phyloP scores from a whole-genome alignment of 441 rosid species.

The Breynia disticha region DNA sequence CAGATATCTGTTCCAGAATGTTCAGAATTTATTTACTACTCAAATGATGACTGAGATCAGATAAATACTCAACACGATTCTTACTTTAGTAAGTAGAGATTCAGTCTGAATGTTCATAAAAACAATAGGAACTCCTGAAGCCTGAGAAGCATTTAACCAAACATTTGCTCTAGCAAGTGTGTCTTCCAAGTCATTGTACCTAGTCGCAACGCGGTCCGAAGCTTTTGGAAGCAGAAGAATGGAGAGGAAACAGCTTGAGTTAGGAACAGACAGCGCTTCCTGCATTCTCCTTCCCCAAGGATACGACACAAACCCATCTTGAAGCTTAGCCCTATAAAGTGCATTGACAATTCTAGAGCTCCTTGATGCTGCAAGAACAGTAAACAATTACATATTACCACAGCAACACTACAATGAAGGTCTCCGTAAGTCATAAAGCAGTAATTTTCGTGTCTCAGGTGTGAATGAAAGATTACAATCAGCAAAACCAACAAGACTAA shows the following conservation, averaged over 20 bases:
- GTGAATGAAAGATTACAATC: no score
- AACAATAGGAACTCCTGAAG: constrained; percentile 68
- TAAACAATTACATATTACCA: constrained; percentile 3
- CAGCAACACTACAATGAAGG: not conserved
- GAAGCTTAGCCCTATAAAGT: constrained; percentile 53
- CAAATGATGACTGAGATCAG: not conserved
- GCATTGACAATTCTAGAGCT: constrained; percentile 71
- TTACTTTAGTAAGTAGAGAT: constrained; percentile 86
- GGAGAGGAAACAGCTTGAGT: constrained; percentile 78
- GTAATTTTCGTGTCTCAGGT: no score
- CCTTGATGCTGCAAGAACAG: constrained; percentile 51
- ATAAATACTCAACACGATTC: constrained; percentile 1
- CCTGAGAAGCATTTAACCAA: constrained; percentile 79
- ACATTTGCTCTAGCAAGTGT: constrained; percentile 91
- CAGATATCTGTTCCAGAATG: constrained; percentile 52
- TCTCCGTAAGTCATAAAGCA: no score
- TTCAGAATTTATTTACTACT: not conserved
- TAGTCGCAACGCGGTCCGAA: constrained; percentile 57
- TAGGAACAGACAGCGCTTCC: constrained; percentile 52
- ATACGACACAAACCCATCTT: constrained; percentile 83
- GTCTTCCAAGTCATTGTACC: constrained; percentile 89
- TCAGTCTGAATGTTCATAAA: constrained; percentile 91
- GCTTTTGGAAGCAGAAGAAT: constrained; percentile 82
- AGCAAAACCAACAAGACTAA: no score
- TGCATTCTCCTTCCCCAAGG: constrained; percentile 75